A percentile compares a stretch with the other conserved stretches of the same genome.
phyloP scores from a whole-genome alignment of 805 yeast species.

The Candida sonorensis region DNA sequence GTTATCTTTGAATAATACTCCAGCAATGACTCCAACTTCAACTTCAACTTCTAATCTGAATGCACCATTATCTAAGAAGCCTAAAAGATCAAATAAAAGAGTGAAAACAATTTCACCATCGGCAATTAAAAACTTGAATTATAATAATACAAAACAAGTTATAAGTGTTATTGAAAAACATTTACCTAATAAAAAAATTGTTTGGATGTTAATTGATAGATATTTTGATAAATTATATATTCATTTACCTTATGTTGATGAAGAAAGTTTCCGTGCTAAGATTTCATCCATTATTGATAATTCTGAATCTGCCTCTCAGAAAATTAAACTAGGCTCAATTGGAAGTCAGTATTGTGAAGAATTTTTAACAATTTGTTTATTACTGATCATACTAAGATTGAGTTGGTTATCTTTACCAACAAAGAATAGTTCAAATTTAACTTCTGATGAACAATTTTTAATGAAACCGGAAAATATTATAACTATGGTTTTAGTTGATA shows the following conservation, averaged over 20 bases:
- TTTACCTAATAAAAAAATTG: slow-evolving; percentile 47
- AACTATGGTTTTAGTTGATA: slow-evolving; percentile 34
- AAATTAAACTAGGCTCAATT: slow-evolving; percentile 22
- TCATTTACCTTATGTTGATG: slow-evolving; percentile 63
- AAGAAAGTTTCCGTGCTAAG: slow-evolving; percentile 38
- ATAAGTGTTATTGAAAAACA: slow-evolving; percentile 35
- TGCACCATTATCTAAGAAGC: slow-evolving; percentile 7
- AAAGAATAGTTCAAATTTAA: slow-evolving; percentile 24
- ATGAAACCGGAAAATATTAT: slow-evolving; percentile 35
- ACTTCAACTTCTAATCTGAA: slow-evolving; percentile 1
- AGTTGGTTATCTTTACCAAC: slow-evolving; percentile 51
- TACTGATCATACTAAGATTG: slow-evolving; percentile 44
- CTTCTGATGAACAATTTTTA: slow-evolving; percentile 25
- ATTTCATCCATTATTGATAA: slow-evolving; percentile 40
- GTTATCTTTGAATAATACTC: not conserved
- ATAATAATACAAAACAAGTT: slow-evolving; percentile 34
- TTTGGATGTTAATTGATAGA: slow-evolving; percentile 51
- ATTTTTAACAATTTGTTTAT: slow-evolving; percentile 43
- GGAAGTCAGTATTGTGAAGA: slow-evolving; percentile 34
- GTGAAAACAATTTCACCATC: slow-evolving; percentile 26
- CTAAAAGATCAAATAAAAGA: slow-evolving; percentile 13
- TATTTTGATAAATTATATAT: slow-evolving; percentile 57
- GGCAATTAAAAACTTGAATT: slow-evolving; percentile 28
- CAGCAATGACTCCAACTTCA: not conserved
- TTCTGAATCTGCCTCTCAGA: slow-evolving; percentile 27